Evolutionary conservation across 1,139 yeast genomes (phyloP), one percentile per base, ranked within the genome.

Genomic region (Tardiomyces digboiensis): DNA sequence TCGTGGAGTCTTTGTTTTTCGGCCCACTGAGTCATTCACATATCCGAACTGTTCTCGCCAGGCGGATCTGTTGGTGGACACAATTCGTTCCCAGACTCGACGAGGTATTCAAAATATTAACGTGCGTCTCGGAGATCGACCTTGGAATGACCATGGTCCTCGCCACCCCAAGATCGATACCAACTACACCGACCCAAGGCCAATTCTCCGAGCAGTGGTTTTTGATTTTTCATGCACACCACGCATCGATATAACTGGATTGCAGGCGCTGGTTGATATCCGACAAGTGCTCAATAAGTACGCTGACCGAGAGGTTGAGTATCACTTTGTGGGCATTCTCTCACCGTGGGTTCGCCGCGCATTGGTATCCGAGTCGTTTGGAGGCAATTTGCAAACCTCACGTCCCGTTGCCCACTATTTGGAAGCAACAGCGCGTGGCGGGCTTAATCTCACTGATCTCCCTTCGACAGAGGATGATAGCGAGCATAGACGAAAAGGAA

Each of bases 91-190:
- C 36, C 47, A 61, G 14, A 86, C 95, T 1, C 72, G 74, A 53
- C 74, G 84, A 45, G 89, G 89, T 21, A 41, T 56, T 68, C 70
- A 46, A 41, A 36, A 39, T 14, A 36, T 39, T 19, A 43, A 42
- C 19, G 42, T 48, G 23, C 56, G 52, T 42, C 72, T 77, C 38
- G 84, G 87, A 21, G 84, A 83, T 43, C 75, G 91, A 52, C 89
- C 95, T 19, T 89, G 97, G 95, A 88, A 88, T 60, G 93, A 87
- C 56, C 89, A 88, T 21, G 94, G 95, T 51, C 84, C 83, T 29
- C 58, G 65, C 44, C 53, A 62, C 39, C 52, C 53, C 29, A 50
- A 47, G 33, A 39, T 38, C 29, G 54, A 52, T 16, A 55, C 58
- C n/a, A 53, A 53, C 38, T 47, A 40, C 21, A 62, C 57, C 20